These are phyloP conservation scores for Pseudogymnoascus sp. DNA, from an alignment of 2,329 filamentous ascomycete genomes.

Conservation along the genomic window DNA sequence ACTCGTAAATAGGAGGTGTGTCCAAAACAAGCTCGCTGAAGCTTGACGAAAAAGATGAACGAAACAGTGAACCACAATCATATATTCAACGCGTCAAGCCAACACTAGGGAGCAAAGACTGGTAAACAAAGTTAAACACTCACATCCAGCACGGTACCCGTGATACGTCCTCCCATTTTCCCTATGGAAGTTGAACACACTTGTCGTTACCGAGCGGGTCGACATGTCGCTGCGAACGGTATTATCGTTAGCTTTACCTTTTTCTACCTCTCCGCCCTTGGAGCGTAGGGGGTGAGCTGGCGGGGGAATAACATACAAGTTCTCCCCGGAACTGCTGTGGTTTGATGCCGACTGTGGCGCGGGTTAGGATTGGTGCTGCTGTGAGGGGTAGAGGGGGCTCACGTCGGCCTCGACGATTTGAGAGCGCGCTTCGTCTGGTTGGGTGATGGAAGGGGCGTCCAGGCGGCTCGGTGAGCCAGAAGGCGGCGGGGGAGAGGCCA, in stretches of 20 bases:
- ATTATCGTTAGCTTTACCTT: background rate
- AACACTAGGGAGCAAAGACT: background rate
- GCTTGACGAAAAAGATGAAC: background rate
- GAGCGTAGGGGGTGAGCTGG: background rate
- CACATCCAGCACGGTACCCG: slow-evolving; percentile 21
- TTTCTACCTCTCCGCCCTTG: background rate
- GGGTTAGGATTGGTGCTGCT: background rate
- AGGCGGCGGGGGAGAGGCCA: background rate
- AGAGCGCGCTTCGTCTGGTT: background rate
- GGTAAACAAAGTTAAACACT: background rate
- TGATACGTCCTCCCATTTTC: slow-evolving; percentile 26
- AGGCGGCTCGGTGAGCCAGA: background rate
- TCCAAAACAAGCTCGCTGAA: background rate
- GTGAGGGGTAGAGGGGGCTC: background rate
- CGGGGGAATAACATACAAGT: background rate
- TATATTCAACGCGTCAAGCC: background rate
- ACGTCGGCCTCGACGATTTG: slow-evolving; percentile 1
- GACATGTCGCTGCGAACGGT: slow-evolving; percentile 5
- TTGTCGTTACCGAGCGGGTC: slow-evolving; percentile 14
- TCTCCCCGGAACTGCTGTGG: background rate
- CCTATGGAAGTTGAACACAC: slow-evolving; percentile 19
- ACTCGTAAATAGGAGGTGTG: background rate
- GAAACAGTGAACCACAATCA: background rate
- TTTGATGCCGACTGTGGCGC: background rate
- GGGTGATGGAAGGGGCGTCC: background rate